These are phyloP conservation scores for Mycena capillaripes DNA, from an alignment of 768 basidiomycete genomes.

Conservation along the genomic window DNA sequence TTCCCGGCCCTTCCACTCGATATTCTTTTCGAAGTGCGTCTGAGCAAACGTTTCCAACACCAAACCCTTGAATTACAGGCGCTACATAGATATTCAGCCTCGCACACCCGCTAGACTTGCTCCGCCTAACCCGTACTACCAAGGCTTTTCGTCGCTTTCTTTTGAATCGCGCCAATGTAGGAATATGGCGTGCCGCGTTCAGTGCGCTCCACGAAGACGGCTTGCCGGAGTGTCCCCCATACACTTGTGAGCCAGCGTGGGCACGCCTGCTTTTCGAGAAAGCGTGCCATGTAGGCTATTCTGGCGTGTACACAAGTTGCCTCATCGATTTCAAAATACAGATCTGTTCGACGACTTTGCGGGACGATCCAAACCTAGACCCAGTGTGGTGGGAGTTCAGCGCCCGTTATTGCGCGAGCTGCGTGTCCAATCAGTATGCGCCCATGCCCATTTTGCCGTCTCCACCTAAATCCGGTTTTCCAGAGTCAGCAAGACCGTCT, in stretches of 20 bases:
- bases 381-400: slow-evolving; percentile 29
- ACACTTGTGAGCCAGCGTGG: slow-evolving; percentile 21
- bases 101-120: slow-evolving; percentile 35
- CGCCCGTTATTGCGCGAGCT: slow-evolving; percentile 15
- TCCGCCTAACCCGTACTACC: slow-evolving; percentile 26
- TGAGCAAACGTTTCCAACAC: neutral
- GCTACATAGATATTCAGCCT: slow-evolving; percentile 48
- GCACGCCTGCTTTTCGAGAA: slow-evolving; percentile 26
- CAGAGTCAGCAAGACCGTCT: neutral
- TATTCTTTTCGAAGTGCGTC: slow-evolving; percentile 24
- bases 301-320: neutral
- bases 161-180: slow-evolving; percentile 24
- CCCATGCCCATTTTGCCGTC: neutral
- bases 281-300: slow-evolving; percentile 16
- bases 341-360: slow-evolving; percentile 12
- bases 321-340: neutral
- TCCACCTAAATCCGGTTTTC: neutral
- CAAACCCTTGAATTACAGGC: neutral
- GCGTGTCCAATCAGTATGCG: slow-evolving; percentile 11
- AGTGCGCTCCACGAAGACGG: slow-evolving; percentile 2
- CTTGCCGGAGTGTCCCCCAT: slow-evolving; percentile 17
- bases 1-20: slow-evolving; percentile 19
- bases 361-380: slow-evolving; percentile 5
- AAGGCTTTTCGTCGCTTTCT: slow-evolving; percentile 30
- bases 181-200: slow-evolving; percentile 33